phyloP scores from a whole-genome alignment of 768 basidiomycete genomes.

The Obba rivulosa region DNA sequence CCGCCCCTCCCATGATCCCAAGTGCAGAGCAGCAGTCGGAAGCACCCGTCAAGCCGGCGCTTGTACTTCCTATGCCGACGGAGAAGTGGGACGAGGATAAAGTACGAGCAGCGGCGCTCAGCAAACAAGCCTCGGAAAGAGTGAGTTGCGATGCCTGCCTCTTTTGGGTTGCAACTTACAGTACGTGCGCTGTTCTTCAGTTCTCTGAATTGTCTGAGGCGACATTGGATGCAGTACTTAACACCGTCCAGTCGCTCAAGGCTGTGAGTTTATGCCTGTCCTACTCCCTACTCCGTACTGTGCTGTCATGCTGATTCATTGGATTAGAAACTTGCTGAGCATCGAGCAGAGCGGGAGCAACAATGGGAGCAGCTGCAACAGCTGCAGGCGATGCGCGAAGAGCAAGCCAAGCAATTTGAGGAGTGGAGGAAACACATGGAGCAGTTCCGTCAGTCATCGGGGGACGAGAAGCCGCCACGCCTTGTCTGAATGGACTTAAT shows the following conservation, averaged over 20 bases:
- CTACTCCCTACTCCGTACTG: not conserved
- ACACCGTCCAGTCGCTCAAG: conserved; percentile 54
- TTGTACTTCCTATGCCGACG: not conserved
- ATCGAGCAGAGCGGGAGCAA: conserved; percentile 22
- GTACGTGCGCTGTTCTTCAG: conserved; percentile 26
- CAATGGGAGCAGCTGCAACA: conserved; percentile 29
- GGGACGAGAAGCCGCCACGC: conserved; percentile 3
- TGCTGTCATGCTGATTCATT: not conserved
- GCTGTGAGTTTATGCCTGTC: conserved; percentile 34
- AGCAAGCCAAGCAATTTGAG: conserved; percentile 48
- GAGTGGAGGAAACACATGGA: conserved; percentile 28
- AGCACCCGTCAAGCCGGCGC: not conserved
- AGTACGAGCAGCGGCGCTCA: conserved; percentile 30
- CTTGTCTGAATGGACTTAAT: too few relatives aligned
- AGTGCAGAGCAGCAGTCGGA: not conserved
- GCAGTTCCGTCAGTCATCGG: conserved; percentile 16
- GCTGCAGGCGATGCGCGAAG: conserved; percentile 30
- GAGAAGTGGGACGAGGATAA: conserved; percentile 8
- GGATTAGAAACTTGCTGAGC: conserved; percentile 29
- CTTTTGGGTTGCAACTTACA: conserved; percentile 21
- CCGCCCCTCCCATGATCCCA: not conserved
- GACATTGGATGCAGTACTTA: conserved; percentile 56
- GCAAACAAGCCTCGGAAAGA: conserved; percentile 23
- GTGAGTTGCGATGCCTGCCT: conserved; percentile 7
- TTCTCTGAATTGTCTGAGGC: conserved; percentile 62